Evolutionary conservation across 1,139 yeast species (phyloP).

Genomic region (Wickerhamomyces sp.): DNA sequence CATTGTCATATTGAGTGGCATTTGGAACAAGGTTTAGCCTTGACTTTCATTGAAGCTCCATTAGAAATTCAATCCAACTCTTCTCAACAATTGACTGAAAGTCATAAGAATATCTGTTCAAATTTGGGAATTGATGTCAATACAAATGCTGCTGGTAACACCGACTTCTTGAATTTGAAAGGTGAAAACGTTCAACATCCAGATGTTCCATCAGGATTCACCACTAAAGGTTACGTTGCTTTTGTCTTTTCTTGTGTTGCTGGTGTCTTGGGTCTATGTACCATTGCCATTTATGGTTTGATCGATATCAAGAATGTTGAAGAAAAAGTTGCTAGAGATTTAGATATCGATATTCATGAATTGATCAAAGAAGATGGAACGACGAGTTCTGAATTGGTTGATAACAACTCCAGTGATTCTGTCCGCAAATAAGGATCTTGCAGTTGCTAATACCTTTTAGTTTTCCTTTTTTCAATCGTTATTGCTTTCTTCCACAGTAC

Average conservation of each 20-base stretch:
- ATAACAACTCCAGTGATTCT: slow-evolving; percentile 4
- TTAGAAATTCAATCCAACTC: slow-evolving; percentile 46
- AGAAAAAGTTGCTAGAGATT: slow-evolving; percentile 45
- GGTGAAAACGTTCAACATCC: slow-evolving; percentile 68
- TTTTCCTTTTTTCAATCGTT: not conserved
- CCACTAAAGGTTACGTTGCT: slow-evolving; percentile 86
- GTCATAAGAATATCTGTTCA: slow-evolving; percentile 58
- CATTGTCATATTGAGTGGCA: slow-evolving; percentile 97
- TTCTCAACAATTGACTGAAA: slow-evolving; percentile 43
- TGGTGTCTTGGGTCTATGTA: slow-evolving; percentile 73
- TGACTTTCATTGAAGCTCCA: slow-evolving; percentile 76
- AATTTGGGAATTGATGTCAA: slow-evolving; percentile 41
- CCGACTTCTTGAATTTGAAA: slow-evolving; percentile 56
- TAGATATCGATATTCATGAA: slow-evolving; percentile 38
- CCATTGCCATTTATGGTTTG: slow-evolving; percentile 79
- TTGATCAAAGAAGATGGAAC: slow-evolving; percentile 24
- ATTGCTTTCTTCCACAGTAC: no score
- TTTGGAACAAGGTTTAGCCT: slow-evolving; percentile 78
- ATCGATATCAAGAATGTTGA: slow-evolving; percentile 62
- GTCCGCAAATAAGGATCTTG: not conserved
- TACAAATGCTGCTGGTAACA: slow-evolving; percentile 89
- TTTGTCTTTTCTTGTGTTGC: slow-evolving; percentile 72
- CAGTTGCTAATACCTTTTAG: not conserved
- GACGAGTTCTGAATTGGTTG: slow-evolving; percentile 3
- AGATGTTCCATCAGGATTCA: slow-evolving; percentile 78